Conservation (phyloP, 352 stramenopile genomes). For the Globisporangium paddicum region DNA sequence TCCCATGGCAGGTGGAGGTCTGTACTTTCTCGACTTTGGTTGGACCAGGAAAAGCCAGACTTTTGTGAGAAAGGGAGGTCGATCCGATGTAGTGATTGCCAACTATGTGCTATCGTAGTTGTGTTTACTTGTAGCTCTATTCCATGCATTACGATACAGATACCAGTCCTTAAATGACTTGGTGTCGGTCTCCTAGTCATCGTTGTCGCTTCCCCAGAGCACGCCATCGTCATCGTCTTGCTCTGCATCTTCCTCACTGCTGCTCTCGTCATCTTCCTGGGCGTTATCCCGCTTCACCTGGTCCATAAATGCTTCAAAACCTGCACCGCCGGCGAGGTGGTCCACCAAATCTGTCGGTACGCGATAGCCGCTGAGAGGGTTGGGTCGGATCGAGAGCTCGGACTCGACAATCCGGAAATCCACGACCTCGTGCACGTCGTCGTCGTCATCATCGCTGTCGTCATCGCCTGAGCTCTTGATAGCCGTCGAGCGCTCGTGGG, state of each 20-base stretch:
- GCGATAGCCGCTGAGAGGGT: slow-evolving; percentile 75
- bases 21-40: background rate
- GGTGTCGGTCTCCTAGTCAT: slow-evolving; percentile 1
- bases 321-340: slow-evolving; percentile 57
- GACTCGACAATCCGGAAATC: slow-evolving; percentile 83
- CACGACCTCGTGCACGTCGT: slow-evolving; percentile 38
- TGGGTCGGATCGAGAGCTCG: slow-evolving; percentile 47
- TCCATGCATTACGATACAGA: slow-evolving; percentile 1
- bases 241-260: slow-evolving; percentile 24
- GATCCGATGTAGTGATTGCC: background rate
- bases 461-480: slow-evolving; percentile 3
- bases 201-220: slow-evolving; percentile 18
- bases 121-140: background rate
- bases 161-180: background rate
- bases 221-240: slow-evolving; percentile 15
- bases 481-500: slow-evolving; percentile 13
- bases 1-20: background rate
- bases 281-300: slow-evolving; percentile 81
- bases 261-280: slow-evolving; percentile 10
- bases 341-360: slow-evolving; percentile 81
- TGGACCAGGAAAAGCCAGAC: background rate
- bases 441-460: slow-evolving; percentile 20
- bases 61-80: background rate
- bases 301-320: slow-evolving; percentile 79
- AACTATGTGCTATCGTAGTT: background rate